Evolutionary conservation across 768 basidiomycete genomes (phyloP), one percentile per base, ranked within the genome.

Genomic region (Kwoniella dendrophila): DNA sequence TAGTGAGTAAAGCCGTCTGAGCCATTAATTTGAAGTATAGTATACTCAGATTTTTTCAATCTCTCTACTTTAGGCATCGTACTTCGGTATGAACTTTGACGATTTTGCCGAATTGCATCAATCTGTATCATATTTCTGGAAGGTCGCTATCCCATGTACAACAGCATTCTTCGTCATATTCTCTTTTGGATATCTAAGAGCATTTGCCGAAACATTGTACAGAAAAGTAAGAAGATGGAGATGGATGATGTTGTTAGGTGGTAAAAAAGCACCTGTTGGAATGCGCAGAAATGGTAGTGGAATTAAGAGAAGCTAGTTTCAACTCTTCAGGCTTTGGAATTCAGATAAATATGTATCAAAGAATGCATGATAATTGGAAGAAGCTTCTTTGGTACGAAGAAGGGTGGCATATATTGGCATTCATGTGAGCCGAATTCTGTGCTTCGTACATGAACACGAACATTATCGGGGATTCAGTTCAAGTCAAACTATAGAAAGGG

Each of bases 101-200:
- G 66, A 58, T 11, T 71, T 76, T 48, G 48, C 49, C 56, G 63
- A 66, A 36, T 27, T 77, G 10, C 38, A 71, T 14, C 59, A 63
- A 24, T 56, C 63, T 27, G 68, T 70, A 26, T 38, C 27, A 12
- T 78, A 78, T 56, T 79, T 79, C 47, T 79, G 78, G 78, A 75
- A 73, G 40, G 66, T 79, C n/a, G 74, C 78, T 4, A 56, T 54
- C 2, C 78, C 78, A 16, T 58, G 67, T 22, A 70, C 74, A 3
- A 65, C 65, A 26, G 63, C 51, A 1, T 79, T 79, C 72, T 79
- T 79, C 61, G 14, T 79, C 64, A 67, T 74, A 33, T 77, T 79
- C 58, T 68, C 64, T 26, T 75, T 67, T 27, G 40, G 62, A 6
- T 79, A 77, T 44, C 64, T 79, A 18, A 26, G 52, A 40, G 52